Percentiles rank a stretch among this genome's conserved stretches.
Evolutionary conservation across 163 green algal species (phyloP).

Genomic region (Scenedesmus sp.): DNA sequence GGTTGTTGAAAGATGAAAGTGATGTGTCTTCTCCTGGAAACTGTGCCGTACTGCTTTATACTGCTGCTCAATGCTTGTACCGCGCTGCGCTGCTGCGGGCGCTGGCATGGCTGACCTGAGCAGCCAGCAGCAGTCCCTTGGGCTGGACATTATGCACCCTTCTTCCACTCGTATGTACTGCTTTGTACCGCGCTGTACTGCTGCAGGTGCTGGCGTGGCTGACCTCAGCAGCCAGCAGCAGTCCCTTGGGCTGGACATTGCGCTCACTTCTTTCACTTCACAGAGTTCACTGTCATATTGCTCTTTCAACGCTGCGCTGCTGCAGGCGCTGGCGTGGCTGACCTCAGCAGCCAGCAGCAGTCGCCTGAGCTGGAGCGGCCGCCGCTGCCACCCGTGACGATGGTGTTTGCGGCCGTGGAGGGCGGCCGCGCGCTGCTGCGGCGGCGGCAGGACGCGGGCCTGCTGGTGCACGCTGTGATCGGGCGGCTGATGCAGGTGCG

Average conservation of each 20-base stretch:
- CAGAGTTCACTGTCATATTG: not conserved
- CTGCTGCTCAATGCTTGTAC: no score
- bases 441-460: not conserved
- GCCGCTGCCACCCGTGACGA: constrained; percentile 55
- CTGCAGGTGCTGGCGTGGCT: no score
- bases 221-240: no score
- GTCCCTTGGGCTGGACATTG: no score
- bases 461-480: constrained; percentile 13
- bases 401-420: constrained; percentile 66
- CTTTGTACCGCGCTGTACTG: no score
- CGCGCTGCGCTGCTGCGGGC: not conserved
- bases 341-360: not conserved
- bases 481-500: constrained; percentile 13
- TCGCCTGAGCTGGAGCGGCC: not conserved
- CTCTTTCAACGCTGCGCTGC: not conserved
- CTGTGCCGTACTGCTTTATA: no score
- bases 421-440: constrained; percentile 37
- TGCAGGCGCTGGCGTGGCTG: not conserved
- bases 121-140: not conserved
- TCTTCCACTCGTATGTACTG: no score
- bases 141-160: no score
- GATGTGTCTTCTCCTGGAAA: no score
- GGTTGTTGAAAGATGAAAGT: no score
- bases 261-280: no score
- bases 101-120: not conserved